A percentile compares a stretch with the other conserved stretches of the same genome.
phyloP scores from a whole-genome alignment of 306 rosid species.

The Malus fusca region DNA sequence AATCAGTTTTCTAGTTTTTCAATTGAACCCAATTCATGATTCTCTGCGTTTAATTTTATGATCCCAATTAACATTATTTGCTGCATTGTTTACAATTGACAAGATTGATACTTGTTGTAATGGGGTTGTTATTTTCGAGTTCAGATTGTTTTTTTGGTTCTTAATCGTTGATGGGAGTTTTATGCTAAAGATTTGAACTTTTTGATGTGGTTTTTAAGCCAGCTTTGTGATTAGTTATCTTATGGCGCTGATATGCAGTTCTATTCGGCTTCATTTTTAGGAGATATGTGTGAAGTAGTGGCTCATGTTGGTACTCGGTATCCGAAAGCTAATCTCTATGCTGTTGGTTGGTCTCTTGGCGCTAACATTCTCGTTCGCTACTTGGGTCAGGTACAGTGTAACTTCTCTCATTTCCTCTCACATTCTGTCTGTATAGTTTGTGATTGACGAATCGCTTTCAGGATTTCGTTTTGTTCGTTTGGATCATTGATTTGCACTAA shows the following conservation, averaged over 20 bases:
- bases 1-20: neutral
- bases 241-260: slow-evolving; percentile 56
- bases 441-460: neutral
- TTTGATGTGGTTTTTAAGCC: neutral
- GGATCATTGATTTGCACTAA: neutral
- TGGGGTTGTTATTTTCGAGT: neutral
- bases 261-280: slow-evolving; percentile 92
- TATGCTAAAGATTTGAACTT: neutral
- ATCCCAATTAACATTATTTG: neutral
- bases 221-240: slow-evolving; percentile 18
- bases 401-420: neutral
- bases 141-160: neutral
- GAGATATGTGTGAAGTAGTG: slow-evolving; percentile 76
- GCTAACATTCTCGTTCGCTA: slow-evolving; percentile 93
- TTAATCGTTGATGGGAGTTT: neutral
- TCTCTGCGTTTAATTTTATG: neutral
- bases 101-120: neutral
- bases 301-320: slow-evolving; percentile 56
- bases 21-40: neutral
- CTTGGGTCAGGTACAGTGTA: slow-evolving; percentile 63
- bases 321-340: slow-evolving; percentile 73
- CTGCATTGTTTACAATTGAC: neutral
- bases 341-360: slow-evolving; percentile 94
- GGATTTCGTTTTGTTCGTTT: neutral
- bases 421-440: neutral